A percentile compares a stretch with the other conserved stretches of the same genome.
phyloP scores from a whole-genome alignment of 768 basidiomycete species.

The Lactarius vividus region DNA sequence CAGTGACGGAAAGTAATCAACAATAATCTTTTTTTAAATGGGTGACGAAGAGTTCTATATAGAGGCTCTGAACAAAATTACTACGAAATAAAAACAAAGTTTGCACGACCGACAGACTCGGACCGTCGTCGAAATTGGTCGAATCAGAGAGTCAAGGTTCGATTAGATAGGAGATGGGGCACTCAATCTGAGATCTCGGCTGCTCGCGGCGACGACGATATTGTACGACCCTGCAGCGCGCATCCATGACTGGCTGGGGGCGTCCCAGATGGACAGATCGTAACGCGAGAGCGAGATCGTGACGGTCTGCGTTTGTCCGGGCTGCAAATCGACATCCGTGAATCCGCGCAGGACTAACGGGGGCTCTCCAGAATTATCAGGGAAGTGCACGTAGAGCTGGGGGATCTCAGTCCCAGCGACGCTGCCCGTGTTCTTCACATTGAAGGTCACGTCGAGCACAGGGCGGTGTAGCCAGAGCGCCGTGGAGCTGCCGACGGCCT shows the following conservation, averaged over 20 bases:
- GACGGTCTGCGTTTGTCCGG: conserved; percentile 27
- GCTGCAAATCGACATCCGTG: conserved; percentile 27
- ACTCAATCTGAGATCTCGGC: conserved; percentile 21
- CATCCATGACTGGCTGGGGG: conserved; percentile 36
- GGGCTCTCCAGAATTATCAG: conserved; percentile 60
- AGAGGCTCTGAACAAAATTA: neutral
- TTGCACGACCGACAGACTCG: neutral
- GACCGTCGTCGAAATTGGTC: neutral
- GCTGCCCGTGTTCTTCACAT: conserved; percentile 61
- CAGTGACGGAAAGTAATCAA: neutral
- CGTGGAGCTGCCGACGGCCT: conserved; percentile 54
- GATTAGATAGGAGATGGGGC: conserved; percentile 4
- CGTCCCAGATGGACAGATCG: conserved; percentile 37
- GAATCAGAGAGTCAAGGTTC: too few species aligned
- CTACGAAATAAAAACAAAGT: neutral
- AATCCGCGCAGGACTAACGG: conserved; percentile 53
- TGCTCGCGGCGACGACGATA: conserved; percentile 34
- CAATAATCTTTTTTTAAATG: neutral
- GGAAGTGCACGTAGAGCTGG: conserved; percentile 74
- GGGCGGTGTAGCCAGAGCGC: conserved; percentile 73
- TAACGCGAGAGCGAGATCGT: conserved; percentile 27
- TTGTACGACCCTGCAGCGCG: conserved; percentile 34
- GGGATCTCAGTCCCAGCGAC: conserved; percentile 71
- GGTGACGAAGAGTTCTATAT: neutral
- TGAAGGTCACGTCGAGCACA: conserved; percentile 58